These are phyloP conservation scores for Beverwykella pulmonaria DNA, from an alignment of 495 filamentous ascomycete species.

Conservation along the genomic window DNA sequence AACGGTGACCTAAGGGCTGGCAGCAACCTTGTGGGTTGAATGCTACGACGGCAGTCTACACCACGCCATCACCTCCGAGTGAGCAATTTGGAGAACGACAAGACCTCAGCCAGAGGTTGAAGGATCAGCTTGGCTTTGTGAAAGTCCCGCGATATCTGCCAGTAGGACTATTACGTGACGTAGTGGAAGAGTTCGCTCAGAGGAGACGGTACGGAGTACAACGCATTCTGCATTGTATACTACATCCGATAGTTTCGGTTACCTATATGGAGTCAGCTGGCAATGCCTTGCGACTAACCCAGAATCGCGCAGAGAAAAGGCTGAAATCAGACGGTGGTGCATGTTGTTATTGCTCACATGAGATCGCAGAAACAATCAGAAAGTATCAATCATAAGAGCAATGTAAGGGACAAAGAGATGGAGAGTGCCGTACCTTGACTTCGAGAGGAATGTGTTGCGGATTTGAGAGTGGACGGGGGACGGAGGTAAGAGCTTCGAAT, in stretches of 20 bases:
- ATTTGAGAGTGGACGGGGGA: background rate
- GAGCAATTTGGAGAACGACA: no score
- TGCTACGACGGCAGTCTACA: no score
- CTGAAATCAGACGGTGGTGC: conserved; percentile 95
- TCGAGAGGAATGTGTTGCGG: background rate
- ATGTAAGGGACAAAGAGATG: background rate
- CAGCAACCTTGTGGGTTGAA: no score
- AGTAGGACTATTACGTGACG: background rate
- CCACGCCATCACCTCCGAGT: no score
- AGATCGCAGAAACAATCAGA: conserved; percentile 68
- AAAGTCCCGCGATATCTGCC: no score
- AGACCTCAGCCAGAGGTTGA: no score
- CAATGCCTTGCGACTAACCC: background rate
- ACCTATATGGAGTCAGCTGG: background rate
- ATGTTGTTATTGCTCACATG: conserved; percentile 94
- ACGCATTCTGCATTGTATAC: background rate
- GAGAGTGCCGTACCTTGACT: background rate
- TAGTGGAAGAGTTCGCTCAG: background rate
- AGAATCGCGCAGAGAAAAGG: background rate
- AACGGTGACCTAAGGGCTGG: background rate
- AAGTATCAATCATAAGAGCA: conserved; percentile 39
- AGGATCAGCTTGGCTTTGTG: no score
- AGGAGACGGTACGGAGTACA: background rate
- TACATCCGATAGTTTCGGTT: background rate
- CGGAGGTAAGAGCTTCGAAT: background rate